Evolutionary conservation across 176 grass and related monocot species (phyloP).

Genomic region (Stipa capillata): DNA sequence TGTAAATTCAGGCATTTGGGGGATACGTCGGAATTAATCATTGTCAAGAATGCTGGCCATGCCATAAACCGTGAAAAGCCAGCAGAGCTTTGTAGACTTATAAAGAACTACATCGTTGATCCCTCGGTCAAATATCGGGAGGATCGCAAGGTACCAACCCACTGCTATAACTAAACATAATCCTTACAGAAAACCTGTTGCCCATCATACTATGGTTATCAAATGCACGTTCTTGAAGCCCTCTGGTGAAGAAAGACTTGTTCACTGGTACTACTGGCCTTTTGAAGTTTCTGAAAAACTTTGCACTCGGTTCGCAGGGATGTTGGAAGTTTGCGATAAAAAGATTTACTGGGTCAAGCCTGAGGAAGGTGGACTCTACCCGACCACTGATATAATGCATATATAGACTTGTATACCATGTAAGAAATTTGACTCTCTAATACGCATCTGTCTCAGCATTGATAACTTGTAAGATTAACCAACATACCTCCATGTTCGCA

Average conservation of each 20-base stretch:
- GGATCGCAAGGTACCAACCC: conserved; percentile 31
- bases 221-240: not conserved
- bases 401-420: not conserved
- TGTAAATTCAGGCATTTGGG: conserved; percentile 65
- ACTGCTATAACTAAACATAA: not conserved
- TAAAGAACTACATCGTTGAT: conserved; percentile 46
- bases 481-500: not conserved
- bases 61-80: conserved; percentile 85
- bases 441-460: not conserved
- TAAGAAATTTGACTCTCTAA: not conserved
- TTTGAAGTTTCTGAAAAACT: conserved; percentile 4
- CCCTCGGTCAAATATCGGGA: conserved; percentile 33
- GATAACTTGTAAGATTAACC: not conserved
- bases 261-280: not conserved
- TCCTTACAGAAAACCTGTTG: not conserved
- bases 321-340: conserved; percentile 46
- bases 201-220: not conserved
- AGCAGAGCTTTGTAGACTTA: conserved; percentile 56
- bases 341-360: conserved; percentile 38
- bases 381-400: conserved; percentile 31
- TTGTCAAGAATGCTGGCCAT: conserved; percentile 74
- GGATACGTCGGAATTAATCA: conserved; percentile 53
- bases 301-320: conserved; percentile 18
- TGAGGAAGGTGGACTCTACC: conserved; percentile 48
- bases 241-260: not conserved